A percentile compares a stretch with the other conserved stretches of the same genome.
Evolutionary conservation across 345 rosid genomes (phyloP).

Genomic region (Populus tremula): DNA sequence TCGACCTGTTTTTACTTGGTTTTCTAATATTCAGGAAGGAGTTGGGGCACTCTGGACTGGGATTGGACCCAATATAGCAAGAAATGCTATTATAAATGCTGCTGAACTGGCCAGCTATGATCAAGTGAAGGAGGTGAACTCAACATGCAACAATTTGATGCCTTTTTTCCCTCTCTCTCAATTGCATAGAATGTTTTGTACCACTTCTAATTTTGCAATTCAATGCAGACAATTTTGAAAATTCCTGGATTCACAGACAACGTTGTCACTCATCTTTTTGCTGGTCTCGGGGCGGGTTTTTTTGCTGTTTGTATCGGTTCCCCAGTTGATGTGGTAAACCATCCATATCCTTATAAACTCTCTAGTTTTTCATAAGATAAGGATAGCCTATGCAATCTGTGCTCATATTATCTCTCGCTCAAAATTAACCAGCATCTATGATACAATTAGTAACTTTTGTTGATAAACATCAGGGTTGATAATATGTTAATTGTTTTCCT

Average conservation of each 20-base stretch:
- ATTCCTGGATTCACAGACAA: slow-evolving; percentile 95
- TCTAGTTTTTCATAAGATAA: background rate
- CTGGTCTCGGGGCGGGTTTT: slow-evolving; percentile 98
- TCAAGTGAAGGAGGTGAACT: slow-evolving; percentile 79
- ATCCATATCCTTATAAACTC: slow-evolving; percentile 5
- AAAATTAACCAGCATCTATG: background rate
- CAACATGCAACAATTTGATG: background rate
- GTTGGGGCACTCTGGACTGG: slow-evolving; percentile 94
- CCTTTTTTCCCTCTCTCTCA: slow-evolving; percentile 7
- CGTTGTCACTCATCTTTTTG: slow-evolving; percentile 79
- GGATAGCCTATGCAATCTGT: background rate
- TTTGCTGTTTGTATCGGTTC: slow-evolving; percentile 97
- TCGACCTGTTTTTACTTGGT: slow-evolving; percentile 18
- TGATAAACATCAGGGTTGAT: background rate
- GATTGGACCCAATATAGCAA: slow-evolving; percentile 86
- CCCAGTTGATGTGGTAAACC: slow-evolving; percentile 94
- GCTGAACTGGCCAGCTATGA: slow-evolving; percentile 99
- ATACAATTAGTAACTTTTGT: background rate
- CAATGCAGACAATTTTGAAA: slow-evolving; percentile 77
- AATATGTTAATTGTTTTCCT: background rate
- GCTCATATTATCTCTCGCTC: background rate
- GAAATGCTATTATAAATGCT: slow-evolving; percentile 94
- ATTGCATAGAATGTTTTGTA: background rate
- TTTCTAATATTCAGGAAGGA: slow-evolving; percentile 71
- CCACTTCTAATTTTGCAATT: slow-evolving; percentile 12